A percentile compares a stretch with the other conserved stretches of the same genome.
These are phyloP conservation scores for Leishmania mexicana DNA, from an alignment of 208 protist genomes.

Conservation along the genomic window DNA sequence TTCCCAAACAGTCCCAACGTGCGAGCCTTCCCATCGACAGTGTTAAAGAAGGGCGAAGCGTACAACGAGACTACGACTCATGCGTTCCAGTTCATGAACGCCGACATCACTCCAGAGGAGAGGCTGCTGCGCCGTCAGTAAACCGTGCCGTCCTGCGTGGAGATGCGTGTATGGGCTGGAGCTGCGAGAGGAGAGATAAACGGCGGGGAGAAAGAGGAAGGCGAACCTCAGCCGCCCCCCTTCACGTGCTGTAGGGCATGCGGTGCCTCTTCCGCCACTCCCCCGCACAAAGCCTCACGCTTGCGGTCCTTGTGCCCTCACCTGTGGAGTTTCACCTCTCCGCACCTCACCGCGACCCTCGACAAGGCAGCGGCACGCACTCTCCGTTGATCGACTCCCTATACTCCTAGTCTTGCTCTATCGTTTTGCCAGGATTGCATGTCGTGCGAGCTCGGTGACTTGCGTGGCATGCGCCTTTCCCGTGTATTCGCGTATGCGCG, in stretches of 20 bases:
- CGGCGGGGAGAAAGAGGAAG: neutral
- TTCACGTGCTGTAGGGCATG: neutral
- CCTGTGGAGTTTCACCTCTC: neutral
- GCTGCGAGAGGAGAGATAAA: neutral
- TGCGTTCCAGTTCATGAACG: constrained; percentile 60
- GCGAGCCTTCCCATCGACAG: constrained; percentile 57
- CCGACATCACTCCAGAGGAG: constrained; percentile 23
- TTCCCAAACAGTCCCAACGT: constrained; percentile 81
- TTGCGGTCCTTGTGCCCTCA: neutral
- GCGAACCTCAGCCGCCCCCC: neutral
- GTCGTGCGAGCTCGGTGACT: neutral
- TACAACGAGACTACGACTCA: constrained; percentile 73
- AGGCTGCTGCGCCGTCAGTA: constrained; percentile 13
- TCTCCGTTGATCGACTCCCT: neutral
- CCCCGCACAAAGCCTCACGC: neutral
- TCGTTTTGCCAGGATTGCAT: neutral
- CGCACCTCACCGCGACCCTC: neutral
- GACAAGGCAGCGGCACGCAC: neutral
- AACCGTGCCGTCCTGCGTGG: neutral
- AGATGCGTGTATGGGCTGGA: neutral
- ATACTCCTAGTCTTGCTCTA: neutral
- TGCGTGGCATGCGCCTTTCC: no score
- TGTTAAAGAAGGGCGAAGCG: constrained; percentile 58
- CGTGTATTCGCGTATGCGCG: no score
- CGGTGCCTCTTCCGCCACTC: constrained; percentile 1